Percentiles rank a stretch among this genome's conserved stretches.
These are phyloP conservation scores for Platanthera guangdongensis DNA, from an alignment of 106 monocot species.

Conservation along the genomic window DNA sequence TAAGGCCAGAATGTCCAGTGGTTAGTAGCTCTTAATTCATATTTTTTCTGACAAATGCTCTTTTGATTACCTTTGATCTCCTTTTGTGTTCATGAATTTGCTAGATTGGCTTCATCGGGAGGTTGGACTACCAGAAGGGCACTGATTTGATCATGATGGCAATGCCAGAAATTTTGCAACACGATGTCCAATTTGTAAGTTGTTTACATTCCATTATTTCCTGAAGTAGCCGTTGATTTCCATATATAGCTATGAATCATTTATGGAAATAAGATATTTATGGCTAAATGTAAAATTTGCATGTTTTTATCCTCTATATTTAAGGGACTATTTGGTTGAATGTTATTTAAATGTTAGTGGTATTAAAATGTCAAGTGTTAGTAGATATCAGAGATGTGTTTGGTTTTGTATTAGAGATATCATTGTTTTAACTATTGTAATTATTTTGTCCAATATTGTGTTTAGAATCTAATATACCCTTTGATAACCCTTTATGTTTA, in stretches of 20 bases:
- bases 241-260: background rate
- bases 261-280: background rate
- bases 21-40: constrained; percentile 20
- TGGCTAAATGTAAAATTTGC: background rate
- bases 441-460: too few species aligned
- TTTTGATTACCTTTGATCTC: background rate
- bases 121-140: constrained; percentile 90
- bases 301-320: background rate
- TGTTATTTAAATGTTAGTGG: too few species aligned
- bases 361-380: too few species aligned
- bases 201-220: background rate
- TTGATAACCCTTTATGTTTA: too few species aligned
- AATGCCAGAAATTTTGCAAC: constrained; percentile 62
- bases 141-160: constrained; percentile 63
- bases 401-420: too few species aligned
- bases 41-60: background rate
- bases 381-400: too few species aligned
- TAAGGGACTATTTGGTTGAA: background rate
- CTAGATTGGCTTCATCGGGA: constrained; percentile 93
- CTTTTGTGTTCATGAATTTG: constrained; percentile 4
- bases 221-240: background rate
- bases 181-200: constrained; percentile 86
- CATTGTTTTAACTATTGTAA: too few species aligned
- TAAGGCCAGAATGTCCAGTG: constrained; percentile 63
- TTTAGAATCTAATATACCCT: too few species aligned